phyloP scores from a whole-genome alignment of 352 stramenopile species.

The Globisporangium spinosum region DNA sequence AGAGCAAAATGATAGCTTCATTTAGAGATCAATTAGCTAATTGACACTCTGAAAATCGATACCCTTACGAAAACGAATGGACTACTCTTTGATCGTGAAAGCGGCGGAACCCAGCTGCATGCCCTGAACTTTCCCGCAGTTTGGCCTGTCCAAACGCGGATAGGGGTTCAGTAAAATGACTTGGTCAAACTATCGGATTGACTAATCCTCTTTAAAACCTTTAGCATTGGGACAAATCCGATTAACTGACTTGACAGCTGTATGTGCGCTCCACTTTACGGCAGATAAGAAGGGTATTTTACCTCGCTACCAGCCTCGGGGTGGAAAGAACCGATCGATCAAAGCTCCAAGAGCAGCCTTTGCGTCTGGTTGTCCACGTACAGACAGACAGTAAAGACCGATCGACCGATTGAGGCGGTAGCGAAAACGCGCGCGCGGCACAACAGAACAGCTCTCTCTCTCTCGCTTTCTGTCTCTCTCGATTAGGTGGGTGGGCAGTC shows the following conservation, averaged over 20 bases:
- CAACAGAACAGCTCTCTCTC: not conserved
- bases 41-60: not conserved
- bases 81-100: not conserved
- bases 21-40: not conserved
- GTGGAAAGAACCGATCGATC: not conserved
- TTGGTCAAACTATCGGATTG: no score
- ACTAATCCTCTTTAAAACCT: not conserved
- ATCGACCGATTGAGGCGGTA: not conserved
- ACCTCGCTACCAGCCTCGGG: not conserved
- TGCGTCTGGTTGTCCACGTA: not conserved
- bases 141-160: not conserved
- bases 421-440: not conserved
- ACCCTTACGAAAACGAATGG: not conserved
- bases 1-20: not conserved
- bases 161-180: no score
- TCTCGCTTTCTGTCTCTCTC: not conserved
- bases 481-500: not conserved
- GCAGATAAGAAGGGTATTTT: not conserved
- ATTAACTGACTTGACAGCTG: not conserved
- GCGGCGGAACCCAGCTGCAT: not conserved
- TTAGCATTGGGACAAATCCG: not conserved
- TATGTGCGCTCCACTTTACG: not conserved
- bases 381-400: not conserved
- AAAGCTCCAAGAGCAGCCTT: not conserved
- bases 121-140: not conserved